Evolutionary conservation across 2,329 filamentous ascomycete species (phyloP), one percentile per base, ranked within the genome.

Genomic region (Cephalotrichum gorgonifer): DNA sequence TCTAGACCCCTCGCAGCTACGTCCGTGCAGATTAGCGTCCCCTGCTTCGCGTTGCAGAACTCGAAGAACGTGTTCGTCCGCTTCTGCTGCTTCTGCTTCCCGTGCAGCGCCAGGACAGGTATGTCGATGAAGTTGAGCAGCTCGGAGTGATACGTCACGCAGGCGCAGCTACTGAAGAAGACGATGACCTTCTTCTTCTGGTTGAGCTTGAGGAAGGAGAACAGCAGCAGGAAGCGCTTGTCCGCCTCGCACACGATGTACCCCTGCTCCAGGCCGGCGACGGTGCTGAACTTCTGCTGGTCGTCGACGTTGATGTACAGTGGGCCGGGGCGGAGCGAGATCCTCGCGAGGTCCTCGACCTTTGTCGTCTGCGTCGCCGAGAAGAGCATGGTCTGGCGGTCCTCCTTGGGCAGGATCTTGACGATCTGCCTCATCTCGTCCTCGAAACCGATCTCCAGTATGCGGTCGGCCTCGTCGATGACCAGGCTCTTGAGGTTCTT

Each of bases 11-110:
- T 78, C 3, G 93, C 93, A 43, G 93, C 93, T 54, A 98, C 93
- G 60, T 98, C 93, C 1, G 93, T 98, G 70, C 90, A 96, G 57
- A 98, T 93, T 48, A 98, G 69, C 1, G 87, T 95, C 23, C 91
- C 93, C 55, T 86, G 80, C 55, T 82, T 83, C 17, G 90, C 74
- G 54, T 78, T 78, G 65, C 73, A 75, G 64, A 98, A 98, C 64
- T 97, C 91, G 66, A 97, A 98, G 66, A 98, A 98, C 1, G 89
- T 95, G 63, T 94, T 95, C 23, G 93, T 98, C n/a, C 93, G 86
- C 67, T 95, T 95, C 68, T 96, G 89, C 68, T 98, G 93, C 70
- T 98, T 98, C 69, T 95, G 88, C 70, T 98, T 96, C 56, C 89
- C 93, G 65, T 94, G 88, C 7, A 95, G 74, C 57, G 88, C 85